These are phyloP conservation scores for Sherardia arvensis DNA, from an alignment of 257 asterid genomes.

Conservation along the genomic window DNA sequence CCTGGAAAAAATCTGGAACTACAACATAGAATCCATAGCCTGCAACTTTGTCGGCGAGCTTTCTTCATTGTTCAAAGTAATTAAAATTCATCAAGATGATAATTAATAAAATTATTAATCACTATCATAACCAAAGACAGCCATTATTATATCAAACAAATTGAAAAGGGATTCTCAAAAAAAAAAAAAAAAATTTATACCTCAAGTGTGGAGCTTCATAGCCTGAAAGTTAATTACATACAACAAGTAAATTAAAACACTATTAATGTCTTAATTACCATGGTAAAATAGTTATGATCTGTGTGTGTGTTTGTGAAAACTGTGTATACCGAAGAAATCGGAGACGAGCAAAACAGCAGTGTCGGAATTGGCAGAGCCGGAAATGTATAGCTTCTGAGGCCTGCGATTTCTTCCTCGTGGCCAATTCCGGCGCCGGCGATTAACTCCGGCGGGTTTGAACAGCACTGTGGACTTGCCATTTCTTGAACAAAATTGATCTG, in stretches of 20 bases:
- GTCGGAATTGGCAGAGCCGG: constrained; percentile 36
- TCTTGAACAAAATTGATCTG: no score
- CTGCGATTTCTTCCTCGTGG: constrained; percentile 35
- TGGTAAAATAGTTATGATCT: background rate
- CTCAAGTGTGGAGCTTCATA: constrained; percentile 60
- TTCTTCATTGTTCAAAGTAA: constrained; percentile 23
- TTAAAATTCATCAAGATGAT: no score
- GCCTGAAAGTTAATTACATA: constrained; percentile 48
- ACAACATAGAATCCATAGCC: constrained; percentile 48
- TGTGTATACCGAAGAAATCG: constrained; percentile 59
- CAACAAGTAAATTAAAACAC: background rate
- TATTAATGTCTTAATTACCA: background rate
- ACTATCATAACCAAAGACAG: no score
- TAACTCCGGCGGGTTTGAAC: constrained; percentile 41
- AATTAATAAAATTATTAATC: no score
- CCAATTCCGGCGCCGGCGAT: constrained; percentile 29
- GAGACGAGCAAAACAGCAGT: constrained; percentile 33
- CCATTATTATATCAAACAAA: no score
- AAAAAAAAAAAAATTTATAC: constrained; percentile 15
- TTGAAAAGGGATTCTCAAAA: background rate
- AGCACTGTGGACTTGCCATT: constrained; percentile 44
- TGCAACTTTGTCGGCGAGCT: constrained; percentile 59
- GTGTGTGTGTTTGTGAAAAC: background rate
- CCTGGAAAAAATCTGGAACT: constrained; percentile 51
- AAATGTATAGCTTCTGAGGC: constrained; percentile 31